phyloP scores from a whole-genome alignment of 2,329 filamentous ascomycete species.

The Nannizzia gypsea region DNA sequence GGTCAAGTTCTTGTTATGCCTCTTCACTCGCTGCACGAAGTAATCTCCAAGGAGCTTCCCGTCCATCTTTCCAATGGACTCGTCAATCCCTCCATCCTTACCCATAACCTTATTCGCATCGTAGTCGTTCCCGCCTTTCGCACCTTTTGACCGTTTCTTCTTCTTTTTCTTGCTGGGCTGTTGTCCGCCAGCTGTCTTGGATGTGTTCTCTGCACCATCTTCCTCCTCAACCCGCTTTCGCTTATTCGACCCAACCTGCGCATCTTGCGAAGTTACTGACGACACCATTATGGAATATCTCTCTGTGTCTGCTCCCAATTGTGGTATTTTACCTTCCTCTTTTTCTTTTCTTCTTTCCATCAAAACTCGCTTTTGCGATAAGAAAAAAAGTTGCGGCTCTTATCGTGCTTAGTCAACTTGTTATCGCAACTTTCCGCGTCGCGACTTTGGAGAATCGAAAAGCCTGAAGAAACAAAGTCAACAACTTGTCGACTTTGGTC shows the following conservation, averaged over 20 bases:
- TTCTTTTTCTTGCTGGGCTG: conserved; percentile 24
- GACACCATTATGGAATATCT: not conserved
- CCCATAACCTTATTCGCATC: conserved; percentile 32
- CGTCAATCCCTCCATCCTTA: conserved; percentile 64
- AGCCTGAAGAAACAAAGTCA: not conserved
- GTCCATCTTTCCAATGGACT: conserved; percentile 71
- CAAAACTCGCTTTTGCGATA: not conserved
- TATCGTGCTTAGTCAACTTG: not conserved
- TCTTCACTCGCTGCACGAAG: conserved; percentile 63
- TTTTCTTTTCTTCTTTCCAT: not conserved
- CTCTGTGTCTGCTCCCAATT: not conserved
- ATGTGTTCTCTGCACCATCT: conserved; percentile 20
- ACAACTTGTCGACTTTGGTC: not conserved
- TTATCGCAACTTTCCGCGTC: conserved; percentile 4
- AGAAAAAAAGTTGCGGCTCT: not conserved
- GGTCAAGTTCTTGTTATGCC: conserved; percentile 71
- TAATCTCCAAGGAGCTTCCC: conserved; percentile 73
- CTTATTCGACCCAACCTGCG: conserved; percentile 3
- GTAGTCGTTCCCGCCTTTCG: conserved; percentile 17
- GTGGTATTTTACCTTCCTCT: not conserved
- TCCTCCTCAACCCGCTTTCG: conserved; percentile 13
- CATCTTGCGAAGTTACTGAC: not conserved
- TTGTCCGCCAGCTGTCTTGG: conserved; percentile 18
- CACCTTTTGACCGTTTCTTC: conserved; percentile 12
- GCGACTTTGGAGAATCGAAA: not conserved